Evolutionary conservation across 345 rosid genomes (phyloP).

Genomic region (Citrus hindsii): DNA sequence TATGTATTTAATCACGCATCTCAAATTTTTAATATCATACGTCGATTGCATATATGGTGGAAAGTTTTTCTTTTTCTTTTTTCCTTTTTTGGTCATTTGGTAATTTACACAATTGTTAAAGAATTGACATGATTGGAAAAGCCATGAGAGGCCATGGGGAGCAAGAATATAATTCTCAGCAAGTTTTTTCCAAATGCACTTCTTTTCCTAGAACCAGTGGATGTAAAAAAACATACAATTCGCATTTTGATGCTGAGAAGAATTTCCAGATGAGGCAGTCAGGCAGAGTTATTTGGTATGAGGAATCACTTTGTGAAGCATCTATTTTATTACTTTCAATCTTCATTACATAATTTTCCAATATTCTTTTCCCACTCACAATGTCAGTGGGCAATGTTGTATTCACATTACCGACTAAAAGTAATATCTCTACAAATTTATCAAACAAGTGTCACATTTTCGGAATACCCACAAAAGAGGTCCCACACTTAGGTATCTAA

Average conservation of each 20-base stretch:
- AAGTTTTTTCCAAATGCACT: neutral
- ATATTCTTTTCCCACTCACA: conserved; percentile 15
- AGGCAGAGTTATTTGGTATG: neutral
- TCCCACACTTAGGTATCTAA: neutral
- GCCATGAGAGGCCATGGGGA: neutral
- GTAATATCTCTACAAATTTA: neutral
- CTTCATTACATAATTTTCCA: neutral
- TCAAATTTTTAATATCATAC: too few species aligned
- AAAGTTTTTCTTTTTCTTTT: too few species aligned
- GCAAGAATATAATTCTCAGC: neutral
- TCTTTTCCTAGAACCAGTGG: neutral
- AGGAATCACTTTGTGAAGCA: conserved; percentile 19
- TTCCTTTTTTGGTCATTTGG: neutral
- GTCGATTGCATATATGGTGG: too few species aligned
- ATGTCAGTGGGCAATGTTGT: neutral
- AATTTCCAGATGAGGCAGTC: conserved; percentile 3
- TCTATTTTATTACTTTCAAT: conserved; percentile 12
- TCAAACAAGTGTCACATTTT: neutral
- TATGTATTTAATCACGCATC: too few species aligned
- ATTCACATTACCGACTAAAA: neutral
- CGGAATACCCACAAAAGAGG: neutral
- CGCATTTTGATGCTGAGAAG: neutral
- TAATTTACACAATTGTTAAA: neutral
- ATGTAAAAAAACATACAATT: neutral
- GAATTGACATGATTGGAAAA: neutral